Percentiles rank a stretch among this genome's conserved stretches.
These are phyloP conservation scores for Cryphonectria carpinicola DNA, from an alignment of 2,329 filamentous ascomycete genomes.

Conservation along the genomic window DNA sequence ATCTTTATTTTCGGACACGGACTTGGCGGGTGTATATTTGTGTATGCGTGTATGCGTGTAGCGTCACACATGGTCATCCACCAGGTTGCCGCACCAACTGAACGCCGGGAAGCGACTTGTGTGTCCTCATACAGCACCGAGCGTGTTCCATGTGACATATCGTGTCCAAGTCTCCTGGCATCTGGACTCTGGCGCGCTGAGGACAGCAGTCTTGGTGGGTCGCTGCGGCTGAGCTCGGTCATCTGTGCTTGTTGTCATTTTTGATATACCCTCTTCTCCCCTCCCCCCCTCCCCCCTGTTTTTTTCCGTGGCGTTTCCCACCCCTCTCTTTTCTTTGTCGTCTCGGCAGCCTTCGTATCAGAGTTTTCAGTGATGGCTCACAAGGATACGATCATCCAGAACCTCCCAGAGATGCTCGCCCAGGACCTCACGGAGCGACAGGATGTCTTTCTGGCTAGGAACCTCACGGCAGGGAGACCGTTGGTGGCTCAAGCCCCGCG, in stretches of 20 bases:
- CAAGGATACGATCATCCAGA: slow-evolving; percentile 42
- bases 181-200: slow-evolving; percentile 12
- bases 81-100: slow-evolving; percentile 20
- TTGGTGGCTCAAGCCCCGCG: slow-evolving; percentile 39
- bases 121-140: slow-evolving; percentile 15
- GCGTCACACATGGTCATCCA: slow-evolving; percentile 17
- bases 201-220: slow-evolving; percentile 14
- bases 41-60: slow-evolving; percentile 5
- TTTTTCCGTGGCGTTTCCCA: not conserved
- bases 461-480: slow-evolving; percentile 57
- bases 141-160: slow-evolving; percentile 20
- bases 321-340: slow-evolving; percentile 11
- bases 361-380: slow-evolving; percentile 17
- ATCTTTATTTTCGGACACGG: not conserved
- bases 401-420: slow-evolving; percentile 60
- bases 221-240: slow-evolving; percentile 6
- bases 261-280: not conserved
- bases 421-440: slow-evolving; percentile 56
- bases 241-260: slow-evolving; percentile 10
- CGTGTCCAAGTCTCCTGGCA: slow-evolving; percentile 10
- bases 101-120: slow-evolving; percentile 19
- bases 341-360: not conserved
- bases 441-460: slow-evolving; percentile 52
- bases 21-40: not conserved
- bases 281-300: too few species aligned